phyloP scores from a whole-genome alignment of 768 basidiomycete species.

The Hygrophoropsis aurantiaca region DNA sequence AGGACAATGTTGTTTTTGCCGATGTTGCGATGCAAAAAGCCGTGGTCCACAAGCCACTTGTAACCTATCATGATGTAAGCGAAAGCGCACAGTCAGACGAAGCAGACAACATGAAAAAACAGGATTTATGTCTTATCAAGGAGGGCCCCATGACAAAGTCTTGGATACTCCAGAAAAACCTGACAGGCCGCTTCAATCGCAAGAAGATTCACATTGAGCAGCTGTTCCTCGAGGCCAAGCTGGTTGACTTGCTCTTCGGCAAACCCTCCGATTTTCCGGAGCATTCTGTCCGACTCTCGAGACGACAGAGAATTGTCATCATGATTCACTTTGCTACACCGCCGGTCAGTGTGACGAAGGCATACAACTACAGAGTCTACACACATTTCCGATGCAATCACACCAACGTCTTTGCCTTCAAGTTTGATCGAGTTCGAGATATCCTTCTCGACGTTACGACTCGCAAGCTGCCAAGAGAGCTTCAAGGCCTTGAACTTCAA shows the following conservation, averaged over 20 bases:
- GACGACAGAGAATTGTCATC: too few species aligned
- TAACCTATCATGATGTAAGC: constrained; percentile 9
- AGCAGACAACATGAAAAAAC: background rate
- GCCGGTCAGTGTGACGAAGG: too few species aligned
- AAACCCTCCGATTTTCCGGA: constrained; percentile 7
- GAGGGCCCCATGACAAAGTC: constrained; percentile 17
- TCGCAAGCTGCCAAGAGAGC: constrained; percentile 10
- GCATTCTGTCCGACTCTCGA: background rate
- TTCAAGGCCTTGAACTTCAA: background rate
- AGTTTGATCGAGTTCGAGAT: background rate
- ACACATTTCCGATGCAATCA: too few species aligned
- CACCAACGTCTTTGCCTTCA: background rate
- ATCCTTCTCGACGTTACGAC: background rate
- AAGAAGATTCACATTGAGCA: constrained; percentile 1
- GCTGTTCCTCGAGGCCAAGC: constrained; percentile 1
- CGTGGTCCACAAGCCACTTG: background rate
- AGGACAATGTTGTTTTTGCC: constrained; percentile 4
- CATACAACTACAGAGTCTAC: too few species aligned
- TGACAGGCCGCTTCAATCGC: constrained; percentile 11
- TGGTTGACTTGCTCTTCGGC: background rate
- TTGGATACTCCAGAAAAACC: constrained; percentile 16
- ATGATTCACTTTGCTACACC: too few species aligned
- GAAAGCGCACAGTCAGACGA: too few species aligned
- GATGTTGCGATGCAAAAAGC: constrained; percentile 3
- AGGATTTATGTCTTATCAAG: constrained; percentile 8